Conservation (phyloP, 805 yeast species). For the Candida endomychidarum region DNA sequence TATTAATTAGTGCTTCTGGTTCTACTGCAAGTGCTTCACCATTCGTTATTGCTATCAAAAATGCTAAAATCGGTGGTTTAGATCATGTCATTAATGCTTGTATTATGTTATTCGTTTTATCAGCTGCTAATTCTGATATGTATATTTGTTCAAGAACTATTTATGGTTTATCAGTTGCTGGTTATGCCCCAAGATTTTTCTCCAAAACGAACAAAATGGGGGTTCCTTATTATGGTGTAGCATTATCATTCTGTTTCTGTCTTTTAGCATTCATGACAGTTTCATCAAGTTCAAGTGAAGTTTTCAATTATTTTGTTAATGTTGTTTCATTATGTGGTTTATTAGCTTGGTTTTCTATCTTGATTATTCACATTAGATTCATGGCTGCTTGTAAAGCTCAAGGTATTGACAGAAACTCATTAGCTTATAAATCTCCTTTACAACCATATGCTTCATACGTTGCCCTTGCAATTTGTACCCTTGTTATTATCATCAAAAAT, state of each 20-base stretch:
- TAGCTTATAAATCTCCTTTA: slow-evolving; percentile 63
- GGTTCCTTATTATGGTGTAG: slow-evolving; percentile 64
- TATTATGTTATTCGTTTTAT: slow-evolving; percentile 72
- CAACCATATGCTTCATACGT: slow-evolving; percentile 68
- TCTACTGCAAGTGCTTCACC: slow-evolving; percentile 75
- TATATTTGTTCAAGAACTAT: slow-evolving; percentile 76
- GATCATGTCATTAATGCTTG: slow-evolving; percentile 79
- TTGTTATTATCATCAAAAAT: slow-evolving; percentile 65
- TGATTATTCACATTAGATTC: slow-evolving; percentile 66
- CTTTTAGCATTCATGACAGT: slow-evolving; percentile 71
- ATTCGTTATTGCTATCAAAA: slow-evolving; percentile 76
- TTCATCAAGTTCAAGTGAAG: slow-evolving; percentile 51
- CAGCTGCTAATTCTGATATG: slow-evolving; percentile 79
- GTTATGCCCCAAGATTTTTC: slow-evolving; percentile 70
- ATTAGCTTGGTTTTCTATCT: slow-evolving; percentile 71
- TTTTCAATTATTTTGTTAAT: slow-evolving; percentile 70
- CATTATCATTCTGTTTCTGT: slow-evolving; percentile 52
- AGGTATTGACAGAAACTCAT: slow-evolving; percentile 54
- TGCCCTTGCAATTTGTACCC: slow-evolving; percentile 52
- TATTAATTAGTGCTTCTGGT: slow-evolving; percentile 51
- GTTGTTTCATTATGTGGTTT: slow-evolving; percentile 76
- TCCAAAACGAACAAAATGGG: slow-evolving; percentile 66
- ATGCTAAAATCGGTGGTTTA: slow-evolving; percentile 61
- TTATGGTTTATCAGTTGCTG: slow-evolving; percentile 69
- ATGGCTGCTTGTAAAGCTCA: slow-evolving; percentile 65